Conservation (phyloP, 2,329 filamentous ascomycete species). For the Epicoccum sorghinum region DNA sequence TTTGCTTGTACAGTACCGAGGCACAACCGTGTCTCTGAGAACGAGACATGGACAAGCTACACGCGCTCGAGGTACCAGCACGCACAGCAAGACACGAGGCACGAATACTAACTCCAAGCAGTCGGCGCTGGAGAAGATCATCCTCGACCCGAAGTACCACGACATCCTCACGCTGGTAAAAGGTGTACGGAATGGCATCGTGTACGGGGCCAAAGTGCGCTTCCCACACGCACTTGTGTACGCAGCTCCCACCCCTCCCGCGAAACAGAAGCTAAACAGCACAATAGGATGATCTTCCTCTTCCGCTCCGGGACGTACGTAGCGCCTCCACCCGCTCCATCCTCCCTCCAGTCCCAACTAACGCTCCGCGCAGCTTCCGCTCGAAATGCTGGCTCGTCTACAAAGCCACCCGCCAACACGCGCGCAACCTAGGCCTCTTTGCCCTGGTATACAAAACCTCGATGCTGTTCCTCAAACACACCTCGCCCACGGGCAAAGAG, state of each 20-base stretch:
- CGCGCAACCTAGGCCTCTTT: conserved; percentile 88
- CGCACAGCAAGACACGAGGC: background rate
- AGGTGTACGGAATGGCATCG: conserved; percentile 92
- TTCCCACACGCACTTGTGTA: conserved; percentile 96
- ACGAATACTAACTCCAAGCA: conserved; percentile 45
- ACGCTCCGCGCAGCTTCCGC: conserved; percentile 59
- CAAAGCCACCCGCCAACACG: conserved; percentile 87
- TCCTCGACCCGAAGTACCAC: conserved; percentile 84
- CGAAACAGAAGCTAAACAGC: conserved; percentile 9
- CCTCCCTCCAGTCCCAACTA: conserved; percentile 2
- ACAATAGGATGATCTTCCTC: conserved; percentile 86
- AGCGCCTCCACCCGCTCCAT: background rate
- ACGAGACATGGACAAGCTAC: conserved; percentile 40
- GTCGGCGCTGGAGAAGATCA: conserved; percentile 74
- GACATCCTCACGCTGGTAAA: conserved; percentile 86
- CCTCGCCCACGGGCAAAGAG: conserved; percentile 57
- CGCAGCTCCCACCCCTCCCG: conserved; percentile 19
- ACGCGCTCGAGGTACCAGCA: conserved; percentile 38
- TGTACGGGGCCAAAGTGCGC: conserved; percentile 96
- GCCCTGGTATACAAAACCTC: conserved; percentile 86
- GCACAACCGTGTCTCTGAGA: conserved; percentile 16
- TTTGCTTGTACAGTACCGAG: conserved; percentile 29
- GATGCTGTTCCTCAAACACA: conserved; percentile 75
- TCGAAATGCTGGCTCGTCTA: conserved; percentile 80
- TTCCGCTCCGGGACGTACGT: conserved; percentile 88